Evolutionary conservation across 345 rosid species (phyloP), one percentile per base, ranked within the genome.

Genomic region (Mercurialis annua): DNA sequence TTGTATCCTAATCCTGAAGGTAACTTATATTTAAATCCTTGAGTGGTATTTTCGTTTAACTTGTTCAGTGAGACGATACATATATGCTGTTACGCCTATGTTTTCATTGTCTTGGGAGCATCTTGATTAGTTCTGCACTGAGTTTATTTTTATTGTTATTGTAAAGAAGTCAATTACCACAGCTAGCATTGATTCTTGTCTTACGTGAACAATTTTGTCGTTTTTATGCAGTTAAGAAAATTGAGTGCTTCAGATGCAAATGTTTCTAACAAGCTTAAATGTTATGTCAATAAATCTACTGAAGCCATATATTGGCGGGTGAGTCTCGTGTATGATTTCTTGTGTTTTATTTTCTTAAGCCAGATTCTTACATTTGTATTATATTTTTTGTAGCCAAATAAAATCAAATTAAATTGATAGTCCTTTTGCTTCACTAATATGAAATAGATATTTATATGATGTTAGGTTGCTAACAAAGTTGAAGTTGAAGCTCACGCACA

Each of bases 251-350:
- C 77, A 73, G 72, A 80, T 69, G 84, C 76, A 38, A 64, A 70
- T 72, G 76, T 81, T 75, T 70, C 71, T 38, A 72, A 71, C 71
- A 89, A 81, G 69, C 73, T 89, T 75, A 87, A 82, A 71, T 65
- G 68, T 50, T 89, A 81, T 59, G 92, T 89, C 73, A 82, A 80
- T 80, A 86, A 68, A 59, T 86, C 97, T 33, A 61, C 79, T 53
- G 79, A 89, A 83, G 91, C 92, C 75, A 92, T 86, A 73, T 84
- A 72, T 67, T 78, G 74, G 63, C 83, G 85, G 90, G 99, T 87
- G 68, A 84, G 93, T 65, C 42, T 50, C 62, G 71, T 60, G 50
- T 58, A 27, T 67, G 24, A 23, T 66, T 59, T 67, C 64, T 70
- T 27, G 29, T n/a, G 14, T 56, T 59, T 18, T 34, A 27, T 56